These are phyloP conservation scores for Yamadazyma songkhlaensis DNA, from an alignment of 1,139 yeast genomes.

Conservation along the genomic window DNA sequence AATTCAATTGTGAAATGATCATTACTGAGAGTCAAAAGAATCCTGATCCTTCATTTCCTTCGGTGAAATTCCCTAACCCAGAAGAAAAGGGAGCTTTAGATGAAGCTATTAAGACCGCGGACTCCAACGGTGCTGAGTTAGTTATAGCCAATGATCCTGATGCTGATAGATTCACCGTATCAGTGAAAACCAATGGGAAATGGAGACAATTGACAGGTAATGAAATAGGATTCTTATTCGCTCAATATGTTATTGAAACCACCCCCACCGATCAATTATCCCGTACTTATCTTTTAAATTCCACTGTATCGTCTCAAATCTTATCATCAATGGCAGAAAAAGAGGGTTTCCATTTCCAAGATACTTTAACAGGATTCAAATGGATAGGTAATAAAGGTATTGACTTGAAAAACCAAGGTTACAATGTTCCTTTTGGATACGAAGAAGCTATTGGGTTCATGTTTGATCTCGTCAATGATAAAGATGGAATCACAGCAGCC, in stretches of 20 bases:
- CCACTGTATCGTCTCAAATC: slow-evolving; percentile 90
- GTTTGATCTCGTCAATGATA: slow-evolving; percentile 85
- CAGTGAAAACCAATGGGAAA: slow-evolving; percentile 47
- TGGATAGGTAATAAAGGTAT: slow-evolving; percentile 95
- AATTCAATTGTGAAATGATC: slow-evolving; percentile 24
- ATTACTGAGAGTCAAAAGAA: slow-evolving; percentile 56
- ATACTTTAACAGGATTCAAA: slow-evolving; percentile 92
- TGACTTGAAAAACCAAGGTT: slow-evolving; percentile 64
- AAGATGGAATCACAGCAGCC: slow-evolving; percentile 89
- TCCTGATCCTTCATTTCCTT: slow-evolving; percentile 85
- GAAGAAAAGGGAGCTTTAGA: slow-evolving; percentile 92
- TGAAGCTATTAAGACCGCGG: slow-evolving; percentile 60
- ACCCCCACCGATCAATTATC: slow-evolving; percentile 24
- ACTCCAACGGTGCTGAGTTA: slow-evolving; percentile 40
- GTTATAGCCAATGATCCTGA: slow-evolving; percentile 95
- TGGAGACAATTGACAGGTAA: slow-evolving; percentile 91
- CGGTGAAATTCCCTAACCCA: slow-evolving; percentile 91
- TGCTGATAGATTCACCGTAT: slow-evolving; percentile 87
- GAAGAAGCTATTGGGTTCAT: slow-evolving; percentile 97
- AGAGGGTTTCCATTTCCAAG: slow-evolving; percentile 63
- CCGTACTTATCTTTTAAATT: slow-evolving; percentile 66
- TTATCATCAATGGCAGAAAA: slow-evolving; percentile 64
- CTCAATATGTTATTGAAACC: slow-evolving; percentile 53
- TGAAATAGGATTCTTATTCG: slow-evolving; percentile 85
- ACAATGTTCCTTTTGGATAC: slow-evolving; percentile 77